Percentiles rank a stretch among this genome's conserved stretches.
These are phyloP conservation scores for Saccharomycopsis fodiens DNA, from an alignment of 805 yeast genomes.

Conservation along the genomic window DNA sequence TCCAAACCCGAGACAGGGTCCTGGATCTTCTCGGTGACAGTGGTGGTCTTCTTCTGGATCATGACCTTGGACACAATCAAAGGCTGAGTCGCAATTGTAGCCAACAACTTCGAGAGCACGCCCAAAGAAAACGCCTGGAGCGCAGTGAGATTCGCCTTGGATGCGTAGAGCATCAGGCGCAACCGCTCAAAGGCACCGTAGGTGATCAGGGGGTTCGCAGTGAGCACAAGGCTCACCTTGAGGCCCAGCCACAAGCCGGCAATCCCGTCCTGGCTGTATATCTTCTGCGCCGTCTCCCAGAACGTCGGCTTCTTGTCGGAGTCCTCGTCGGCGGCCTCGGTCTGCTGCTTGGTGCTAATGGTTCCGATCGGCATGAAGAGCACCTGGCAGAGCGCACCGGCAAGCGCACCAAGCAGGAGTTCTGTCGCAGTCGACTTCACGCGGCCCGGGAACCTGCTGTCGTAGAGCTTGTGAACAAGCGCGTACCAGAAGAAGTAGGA, in stretches of 20 bases:
- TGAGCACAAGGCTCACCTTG: constrained; percentile 69
- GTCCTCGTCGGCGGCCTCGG: constrained; percentile 31
- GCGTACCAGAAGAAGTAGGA: constrained; percentile 88
- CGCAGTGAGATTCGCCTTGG: constrained; percentile 37
- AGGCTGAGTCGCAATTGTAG: constrained; percentile 78
- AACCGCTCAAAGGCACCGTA: constrained; percentile 74
- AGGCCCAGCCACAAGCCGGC: constrained; percentile 78
- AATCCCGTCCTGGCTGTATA: constrained; percentile 55
- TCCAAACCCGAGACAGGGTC: constrained; percentile 21
- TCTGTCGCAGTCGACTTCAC: constrained; percentile 53
- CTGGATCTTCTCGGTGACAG: constrained; percentile 21
- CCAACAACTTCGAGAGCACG: constrained; percentile 71
- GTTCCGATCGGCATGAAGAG: constrained; percentile 79
- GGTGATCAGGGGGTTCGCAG: constrained; percentile 80
- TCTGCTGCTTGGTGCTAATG: constrained; percentile 62
- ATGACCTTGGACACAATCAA: constrained; percentile 77
- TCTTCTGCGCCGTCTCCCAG: constrained; percentile 38
- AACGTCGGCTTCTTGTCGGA: constrained; percentile 27
- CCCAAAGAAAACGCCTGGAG: constrained; percentile 65
- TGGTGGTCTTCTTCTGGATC: constrained; percentile 44
- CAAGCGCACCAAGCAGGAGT: constrained; percentile 65
- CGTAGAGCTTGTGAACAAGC: constrained; percentile 51
- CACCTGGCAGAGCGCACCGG: constrained; percentile 76
- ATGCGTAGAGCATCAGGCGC: constrained; percentile 37
- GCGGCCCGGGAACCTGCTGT: constrained; percentile 31